Evolutionary conservation across 2,329 filamentous ascomycete species (phyloP).

Genomic region (Trichoderma simmonsii): DNA sequence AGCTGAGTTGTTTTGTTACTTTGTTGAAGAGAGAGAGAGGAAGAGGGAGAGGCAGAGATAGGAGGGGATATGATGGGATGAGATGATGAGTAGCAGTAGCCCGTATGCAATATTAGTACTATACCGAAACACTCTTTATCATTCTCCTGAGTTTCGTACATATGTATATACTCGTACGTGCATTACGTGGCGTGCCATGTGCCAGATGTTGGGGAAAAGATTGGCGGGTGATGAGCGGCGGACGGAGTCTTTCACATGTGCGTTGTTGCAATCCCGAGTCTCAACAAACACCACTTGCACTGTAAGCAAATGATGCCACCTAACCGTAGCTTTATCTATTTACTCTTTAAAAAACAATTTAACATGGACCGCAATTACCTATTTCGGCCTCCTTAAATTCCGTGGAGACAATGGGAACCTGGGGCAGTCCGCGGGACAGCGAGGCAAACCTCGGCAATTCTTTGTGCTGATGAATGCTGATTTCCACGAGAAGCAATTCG

Average conservation of each 20-base stretch:
- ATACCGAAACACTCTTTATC: not conserved
- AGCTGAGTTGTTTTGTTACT: not conserved
- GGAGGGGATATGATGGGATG: not conserved
- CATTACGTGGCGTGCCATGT: not conserved
- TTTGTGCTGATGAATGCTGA: not conserved
- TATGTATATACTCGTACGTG: not conserved
- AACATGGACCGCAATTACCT: not conserved
- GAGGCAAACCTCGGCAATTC: conserved; percentile 2
- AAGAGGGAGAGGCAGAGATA: not conserved
- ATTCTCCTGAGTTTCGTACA: not conserved
- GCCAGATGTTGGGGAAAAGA: not conserved
- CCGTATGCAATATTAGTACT: conserved; percentile 15
- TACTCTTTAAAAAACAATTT: not conserved
- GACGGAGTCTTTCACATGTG: not conserved
- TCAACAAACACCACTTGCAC: not conserved
- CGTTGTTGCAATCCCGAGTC: not conserved
- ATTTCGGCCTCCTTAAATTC: not conserved
- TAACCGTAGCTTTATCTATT: not conserved
- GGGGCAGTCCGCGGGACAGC: not conserved
- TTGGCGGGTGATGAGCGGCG: not conserved
- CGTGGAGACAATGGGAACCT: not conserved
- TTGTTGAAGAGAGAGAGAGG: not conserved
- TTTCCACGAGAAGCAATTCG: not conserved
- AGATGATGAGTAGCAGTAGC: not conserved
- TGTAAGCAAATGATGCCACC: not conserved